phyloP scores from a whole-genome alignment of 345 rosid species.

The Acer yangbiense region DNA sequence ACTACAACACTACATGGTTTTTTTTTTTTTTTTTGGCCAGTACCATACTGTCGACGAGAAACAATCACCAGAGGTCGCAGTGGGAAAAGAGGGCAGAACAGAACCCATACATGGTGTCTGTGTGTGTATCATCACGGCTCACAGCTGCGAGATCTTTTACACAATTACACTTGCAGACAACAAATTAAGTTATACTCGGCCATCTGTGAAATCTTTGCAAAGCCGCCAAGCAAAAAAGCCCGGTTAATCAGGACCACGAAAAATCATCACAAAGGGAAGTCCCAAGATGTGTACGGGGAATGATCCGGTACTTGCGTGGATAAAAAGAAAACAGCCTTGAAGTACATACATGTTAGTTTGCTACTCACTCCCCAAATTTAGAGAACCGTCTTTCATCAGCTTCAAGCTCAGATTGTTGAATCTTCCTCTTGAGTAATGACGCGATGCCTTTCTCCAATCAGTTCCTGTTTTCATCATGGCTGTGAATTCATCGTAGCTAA shows the following conservation, averaged over 20 bases:
- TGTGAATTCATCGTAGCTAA: constrained; percentile 94
- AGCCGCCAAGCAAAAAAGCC: constrained; percentile 23
- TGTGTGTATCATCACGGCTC: background rate
- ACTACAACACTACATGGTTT: constrained; percentile 28
- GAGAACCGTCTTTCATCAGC: constrained; percentile 95
- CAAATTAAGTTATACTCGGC: constrained; percentile 7
- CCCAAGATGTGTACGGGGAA: constrained; percentile 26
- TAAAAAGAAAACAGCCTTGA: constrained; percentile 16
- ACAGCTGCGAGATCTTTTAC: constrained; percentile 32
- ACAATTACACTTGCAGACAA: constrained; percentile 28
- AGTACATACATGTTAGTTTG: constrained; percentile 13
- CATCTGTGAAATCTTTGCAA: constrained; percentile 20
- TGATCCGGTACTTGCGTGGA: constrained; percentile 23
- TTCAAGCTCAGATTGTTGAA: constrained; percentile 97
- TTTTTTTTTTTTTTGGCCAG: constrained; percentile 16
- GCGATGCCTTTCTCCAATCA: constrained; percentile 99
- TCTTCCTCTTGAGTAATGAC: constrained; percentile 99
- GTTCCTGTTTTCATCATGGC: constrained; percentile 99
- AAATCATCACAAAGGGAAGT: constrained; percentile 37
- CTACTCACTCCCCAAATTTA: constrained; percentile 78
- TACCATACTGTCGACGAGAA: constrained; percentile 28
- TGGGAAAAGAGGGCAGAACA: constrained; percentile 18
- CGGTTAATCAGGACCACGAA: constrained; percentile 26
- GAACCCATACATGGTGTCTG: constrained; percentile 19
- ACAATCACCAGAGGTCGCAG: constrained; percentile 28